Evolutionary conservation across 768 basidiomycete genomes (phyloP).

Genomic region (Naganishia onofrii): DNA sequence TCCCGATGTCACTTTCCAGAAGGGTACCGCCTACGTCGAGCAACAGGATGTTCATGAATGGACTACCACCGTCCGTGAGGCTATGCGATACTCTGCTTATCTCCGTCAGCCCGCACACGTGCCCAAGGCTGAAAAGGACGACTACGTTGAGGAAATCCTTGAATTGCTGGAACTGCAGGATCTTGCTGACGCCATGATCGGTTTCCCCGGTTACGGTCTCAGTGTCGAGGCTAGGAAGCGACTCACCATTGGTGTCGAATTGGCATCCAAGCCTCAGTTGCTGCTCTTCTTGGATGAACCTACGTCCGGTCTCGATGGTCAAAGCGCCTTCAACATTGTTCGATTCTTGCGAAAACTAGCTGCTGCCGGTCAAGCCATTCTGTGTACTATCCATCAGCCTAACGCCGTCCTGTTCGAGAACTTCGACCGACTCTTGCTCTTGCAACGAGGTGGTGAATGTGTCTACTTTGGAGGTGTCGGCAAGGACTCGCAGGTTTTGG

Average conservation of each 20-base stretch:
- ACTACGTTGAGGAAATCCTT: constrained; percentile 68
- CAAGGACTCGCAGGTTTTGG: constrained; percentile 60
- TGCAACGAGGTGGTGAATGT: constrained; percentile 72
- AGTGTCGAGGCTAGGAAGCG: constrained; percentile 71
- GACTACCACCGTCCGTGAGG: constrained; percentile 74
- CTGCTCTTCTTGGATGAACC: constrained; percentile 86
- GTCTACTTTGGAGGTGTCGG: constrained; percentile 63
- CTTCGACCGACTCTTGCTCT: constrained; percentile 74
- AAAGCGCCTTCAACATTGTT: constrained; percentile 53
- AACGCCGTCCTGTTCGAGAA: constrained; percentile 79
- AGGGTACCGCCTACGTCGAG: constrained; percentile 74
- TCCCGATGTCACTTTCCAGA: constrained; percentile 61
- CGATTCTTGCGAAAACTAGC: constrained; percentile 40
- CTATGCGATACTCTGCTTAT: constrained; percentile 72
- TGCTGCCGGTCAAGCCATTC: constrained; percentile 55
- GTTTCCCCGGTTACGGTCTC: constrained; percentile 58
- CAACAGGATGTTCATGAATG: constrained; percentile 70
- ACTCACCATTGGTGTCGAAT: constrained; percentile 80
- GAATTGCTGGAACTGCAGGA: constrained; percentile 81
- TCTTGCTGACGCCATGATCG: constrained; percentile 75
- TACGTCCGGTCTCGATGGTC: constrained; percentile 67
- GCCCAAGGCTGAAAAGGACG: constrained; percentile 68
- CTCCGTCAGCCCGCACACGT: constrained; percentile 71
- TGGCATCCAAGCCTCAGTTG: constrained; percentile 79
- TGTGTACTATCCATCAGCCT: constrained; percentile 89